These are phyloP conservation scores for Scheffersomyces lignosus DNA, from an alignment of 805 yeast genomes.

Conservation along the genomic window DNA sequence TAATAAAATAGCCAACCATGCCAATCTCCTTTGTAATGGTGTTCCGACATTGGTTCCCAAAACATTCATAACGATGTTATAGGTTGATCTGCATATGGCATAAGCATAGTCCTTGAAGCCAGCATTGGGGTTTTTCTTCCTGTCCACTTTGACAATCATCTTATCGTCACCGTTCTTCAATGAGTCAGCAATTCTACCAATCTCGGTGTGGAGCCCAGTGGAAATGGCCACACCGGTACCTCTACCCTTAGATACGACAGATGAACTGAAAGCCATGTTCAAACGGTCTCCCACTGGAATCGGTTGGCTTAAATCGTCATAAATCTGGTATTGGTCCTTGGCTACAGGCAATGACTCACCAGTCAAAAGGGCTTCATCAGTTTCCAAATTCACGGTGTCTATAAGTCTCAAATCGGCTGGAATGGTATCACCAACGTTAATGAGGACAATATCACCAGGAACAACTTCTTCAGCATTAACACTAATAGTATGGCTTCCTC, in stretches of 20 bases:
- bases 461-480: slow-evolving; percentile 44
- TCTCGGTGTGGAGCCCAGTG: slow-evolving; percentile 41
- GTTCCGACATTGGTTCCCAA: slow-evolving; percentile 50
- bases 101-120: slow-evolving; percentile 36
- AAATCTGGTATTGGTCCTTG: slow-evolving; percentile 35
- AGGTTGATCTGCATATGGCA: slow-evolving; percentile 36
- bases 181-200: slow-evolving; percentile 42
- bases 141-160: slow-evolving; percentile 33
- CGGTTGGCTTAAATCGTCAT: slow-evolving; percentile 35
- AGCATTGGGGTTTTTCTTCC: slow-evolving; percentile 34
- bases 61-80: slow-evolving; percentile 44
- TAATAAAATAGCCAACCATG: slow-evolving; percentile 51
- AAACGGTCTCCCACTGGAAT: slow-evolving; percentile 38
- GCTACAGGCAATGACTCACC: slow-evolving; percentile 37
- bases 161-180: slow-evolving; percentile 21
- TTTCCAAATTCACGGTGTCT: slow-evolving; percentile 36
- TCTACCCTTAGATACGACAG: slow-evolving; percentile 43
- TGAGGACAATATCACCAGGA: slow-evolving; percentile 44
- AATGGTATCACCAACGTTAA: slow-evolving; percentile 42
- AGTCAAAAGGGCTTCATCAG: slow-evolving; percentile 47
- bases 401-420: slow-evolving; percentile 44
- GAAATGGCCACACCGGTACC: slow-evolving; percentile 39
- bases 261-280: slow-evolving; percentile 35
- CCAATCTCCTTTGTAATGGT: slow-evolving; percentile 45
- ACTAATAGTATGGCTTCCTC: slow-evolving; percentile 38